Evolutionary conservation across 768 basidiomycete genomes (phyloP), one percentile per base, ranked within the genome.

Genomic region (Auriculariales sp.): DNA sequence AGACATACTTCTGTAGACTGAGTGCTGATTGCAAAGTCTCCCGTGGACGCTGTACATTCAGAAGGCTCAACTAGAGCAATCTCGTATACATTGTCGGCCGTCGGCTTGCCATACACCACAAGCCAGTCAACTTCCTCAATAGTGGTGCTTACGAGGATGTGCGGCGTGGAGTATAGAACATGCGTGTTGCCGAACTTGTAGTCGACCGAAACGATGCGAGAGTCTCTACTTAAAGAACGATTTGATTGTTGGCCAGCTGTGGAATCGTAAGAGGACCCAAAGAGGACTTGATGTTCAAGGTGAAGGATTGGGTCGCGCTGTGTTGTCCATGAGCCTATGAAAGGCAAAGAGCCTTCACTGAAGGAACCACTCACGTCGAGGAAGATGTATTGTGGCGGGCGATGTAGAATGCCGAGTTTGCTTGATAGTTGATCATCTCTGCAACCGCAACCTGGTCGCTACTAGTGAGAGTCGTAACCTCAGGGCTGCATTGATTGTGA

Each of bases 181-280:
- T 25, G 39, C 15, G 39, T n/a, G 7, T 55, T 45, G 22, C 88
- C 88, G 57, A 84, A 88, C 9, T 72, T 65, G 58, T 86, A 85
- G 61, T 85, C 77, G 0, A 81, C 77, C 12, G 83, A 68, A 28
- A 89, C 64, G 25, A 86, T 67, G 58, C 84, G 87, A 36, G 80
- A 83, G 60, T 87, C 75, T 85, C 72, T 9, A 85, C 87, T 27
- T 64, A 58, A 5, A 90, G 73, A 1, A 74, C 72, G 54, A 89
- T 75, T 25, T 44, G 39, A 17, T 69, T 58, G 3, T 70, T 63
- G 0, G 68, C 71, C 9, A 75, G 66, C 28, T 68, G 65, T 1
- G 86, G 87, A 9, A 89, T 64, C 28, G 73, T 69, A 30, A 88
- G 54, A 0, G 60, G 53, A 0, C 78, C 78, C 24, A 59, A 58